Base-by-base conservation (phyloP, 305 asterid species). In the Fraxinus baroniana region DNA sequence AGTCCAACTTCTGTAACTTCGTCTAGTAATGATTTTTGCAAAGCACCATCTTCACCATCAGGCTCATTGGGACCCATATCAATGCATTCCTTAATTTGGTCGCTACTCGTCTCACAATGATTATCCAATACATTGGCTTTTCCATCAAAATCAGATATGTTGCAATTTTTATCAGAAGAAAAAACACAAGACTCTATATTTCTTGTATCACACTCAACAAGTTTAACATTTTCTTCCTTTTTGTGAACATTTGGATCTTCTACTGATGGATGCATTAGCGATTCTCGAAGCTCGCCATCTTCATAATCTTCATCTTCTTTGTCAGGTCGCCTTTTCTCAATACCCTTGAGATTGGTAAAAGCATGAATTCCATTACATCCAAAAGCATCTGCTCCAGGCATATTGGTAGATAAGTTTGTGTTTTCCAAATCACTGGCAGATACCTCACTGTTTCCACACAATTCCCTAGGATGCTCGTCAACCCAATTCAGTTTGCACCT, bases 271-370 rank as follows among this genome's bases (percentile, higher is more conserved):
- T 46, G 85, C 71, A 77, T 86, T 15, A 80, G 20, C 39, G 92
- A 88, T 81, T 91, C 98, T 85, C 94, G 91, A 79, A 95, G 88
- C 86, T 95, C 98, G 68, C 99, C 99, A 74, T 95, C 98, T 91
- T 95, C 99, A 81, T 81, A 90, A 17, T 93, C 98, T 22, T 90
- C 95, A 84, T 93, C 94, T 85, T 91, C 97, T 83, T 85, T 89
- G 74, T 20, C 83, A 78, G 84, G 62, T 3, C 49, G 77, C 77
- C 85, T 83, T 76, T 79, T 82, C 44, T 80, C 88, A 28, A 22
- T 68, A 37, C 79, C 86, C 83, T 79, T 82, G 28, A 17, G 78
- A 74, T 80, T 62, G 74, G 60, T 88, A 81, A 80, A 76, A 78
- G 82, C 86, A 86, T 76, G 84, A 78, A 85, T 84, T 44, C 91